These are phyloP conservation scores for Myriosclerotinia duriaeana DNA, from an alignment of 2,329 filamentous ascomycete species.

Conservation along the genomic window DNA sequence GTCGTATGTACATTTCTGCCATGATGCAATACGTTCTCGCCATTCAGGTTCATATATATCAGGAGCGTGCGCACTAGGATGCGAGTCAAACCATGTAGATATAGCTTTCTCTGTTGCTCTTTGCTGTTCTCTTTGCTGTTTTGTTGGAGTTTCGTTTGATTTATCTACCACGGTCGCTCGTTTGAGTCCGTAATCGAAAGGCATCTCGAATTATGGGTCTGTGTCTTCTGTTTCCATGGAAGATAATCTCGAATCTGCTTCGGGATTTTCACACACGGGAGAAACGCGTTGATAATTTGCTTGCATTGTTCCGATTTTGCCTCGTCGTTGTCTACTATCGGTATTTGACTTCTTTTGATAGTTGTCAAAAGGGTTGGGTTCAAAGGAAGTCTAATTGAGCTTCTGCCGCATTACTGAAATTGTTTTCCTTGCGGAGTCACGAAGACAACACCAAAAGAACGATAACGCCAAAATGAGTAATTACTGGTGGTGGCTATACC, in stretches of 20 bases:
- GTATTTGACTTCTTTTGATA: neutral
- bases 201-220: conserved; percentile 4
- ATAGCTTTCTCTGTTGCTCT: neutral
- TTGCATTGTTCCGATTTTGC: neutral
- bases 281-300: neutral
- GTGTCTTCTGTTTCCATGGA: neutral
- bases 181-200: neutral
- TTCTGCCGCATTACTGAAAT: neutral
- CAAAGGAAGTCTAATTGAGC: neutral
- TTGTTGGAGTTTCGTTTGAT: neutral
- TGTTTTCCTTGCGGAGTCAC: neutral
- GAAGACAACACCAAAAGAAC: neutral
- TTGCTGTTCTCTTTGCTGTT: neutral
- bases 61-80: neutral
- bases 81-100: conserved; percentile 1
- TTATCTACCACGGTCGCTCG: neutral
- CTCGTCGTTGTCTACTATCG: neutral
- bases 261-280: neutral
- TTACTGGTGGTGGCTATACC: neutral
- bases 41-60: conserved; percentile 9
- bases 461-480: neutral
- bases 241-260: neutral
- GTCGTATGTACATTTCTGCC: neutral
- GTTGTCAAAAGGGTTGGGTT: neutral
- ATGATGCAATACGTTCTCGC: conserved; percentile 2